Base-by-base conservation (phyloP, 176 grass and related monocot genomes). In the Otatea glauca region DNA sequence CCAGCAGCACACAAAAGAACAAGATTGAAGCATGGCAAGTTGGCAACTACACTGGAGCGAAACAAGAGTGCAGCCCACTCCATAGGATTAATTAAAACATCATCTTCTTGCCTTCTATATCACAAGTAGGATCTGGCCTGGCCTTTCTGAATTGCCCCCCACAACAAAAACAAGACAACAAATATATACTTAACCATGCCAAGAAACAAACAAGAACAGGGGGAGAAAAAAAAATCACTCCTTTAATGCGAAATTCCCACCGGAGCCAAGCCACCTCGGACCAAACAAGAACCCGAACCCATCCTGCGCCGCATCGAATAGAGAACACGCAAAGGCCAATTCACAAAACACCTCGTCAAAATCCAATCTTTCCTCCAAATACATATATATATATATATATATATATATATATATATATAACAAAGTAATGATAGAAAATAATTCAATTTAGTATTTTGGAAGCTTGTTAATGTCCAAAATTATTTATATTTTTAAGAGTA, bases 291-390 rank as follows among this genome's bases (percentile, higher is more conserved):
- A 42, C 73, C 45, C 12, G 9, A 77, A 61, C 37, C 44, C 53
- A n/a, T 34, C 18, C 70, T n/a, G n/a, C 34, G 14, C 43, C 60
- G 25, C 39, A 60, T 20, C 68, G 51, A 23, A 85, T 65, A 64
- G 81, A 70, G 45, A 25, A 79, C 14, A 42, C 18, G 25, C 8
- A 17, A 44, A 15, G 58, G 60, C 48, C 48, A 25, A 43, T 55
- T 34, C 67, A 47, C 7, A 59, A 32, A 43, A 48, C 77, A 48
- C 47, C 69, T 24, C 60, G 3, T 74, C 49, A 68, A 82, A 79
- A 43, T 24, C 80, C 42, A 76, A 70, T n/a, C 65, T 70, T 88
- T 48, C 72, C 25, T 27, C 48, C 41, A 9, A 43, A 42, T n/a
- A n/a, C n/a, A n/a, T n/a, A n/a, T n/a, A n/a, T n/a, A n/a, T n/a